phyloP scores from a whole-genome alignment of 345 rosid species.

The Salix arbutifolia region DNA sequence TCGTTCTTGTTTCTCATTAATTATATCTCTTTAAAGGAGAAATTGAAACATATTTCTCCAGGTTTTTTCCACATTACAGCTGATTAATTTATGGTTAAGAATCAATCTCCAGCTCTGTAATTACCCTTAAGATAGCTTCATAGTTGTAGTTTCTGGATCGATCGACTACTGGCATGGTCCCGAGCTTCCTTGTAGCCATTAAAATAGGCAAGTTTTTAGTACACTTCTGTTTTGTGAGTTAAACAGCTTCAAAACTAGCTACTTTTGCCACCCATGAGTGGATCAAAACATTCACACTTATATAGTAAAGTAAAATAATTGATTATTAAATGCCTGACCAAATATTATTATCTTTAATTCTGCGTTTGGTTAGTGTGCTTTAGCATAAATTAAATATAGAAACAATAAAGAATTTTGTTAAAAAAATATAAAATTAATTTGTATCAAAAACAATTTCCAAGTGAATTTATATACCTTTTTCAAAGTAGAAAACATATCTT shows the following conservation, averaged over 20 bases:
- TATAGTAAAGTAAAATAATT: neutral
- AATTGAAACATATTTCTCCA: neutral
- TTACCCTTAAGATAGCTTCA: neutral
- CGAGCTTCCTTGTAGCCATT: neutral
- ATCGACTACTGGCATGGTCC: neutral
- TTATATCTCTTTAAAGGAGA: neutral
- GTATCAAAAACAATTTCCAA: no score
- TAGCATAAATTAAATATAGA: no score
- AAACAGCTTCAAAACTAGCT: neutral
- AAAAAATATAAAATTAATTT: no score
- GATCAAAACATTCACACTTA: no score
- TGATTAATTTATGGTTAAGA: slow-evolving; percentile 9
- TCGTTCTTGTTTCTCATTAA: neutral
- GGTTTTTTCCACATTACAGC: neutral
- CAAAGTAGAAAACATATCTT: no score
- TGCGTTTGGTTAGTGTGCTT: no score
- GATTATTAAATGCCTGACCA: no score
- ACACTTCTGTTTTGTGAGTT: neutral
- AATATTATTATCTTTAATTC: no score
- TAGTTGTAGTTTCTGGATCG: neutral
- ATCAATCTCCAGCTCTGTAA: neutral
- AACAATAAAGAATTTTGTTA: no score
- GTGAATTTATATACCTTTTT: no score
- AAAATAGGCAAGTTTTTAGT: neutral
- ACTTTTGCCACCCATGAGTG: neutral